A percentile compares a stretch with the other conserved stretches of the same genome.
Evolutionary conservation across 2,329 filamentous ascomycete species (phyloP).

Genomic region (Cladosporium velox): DNA sequence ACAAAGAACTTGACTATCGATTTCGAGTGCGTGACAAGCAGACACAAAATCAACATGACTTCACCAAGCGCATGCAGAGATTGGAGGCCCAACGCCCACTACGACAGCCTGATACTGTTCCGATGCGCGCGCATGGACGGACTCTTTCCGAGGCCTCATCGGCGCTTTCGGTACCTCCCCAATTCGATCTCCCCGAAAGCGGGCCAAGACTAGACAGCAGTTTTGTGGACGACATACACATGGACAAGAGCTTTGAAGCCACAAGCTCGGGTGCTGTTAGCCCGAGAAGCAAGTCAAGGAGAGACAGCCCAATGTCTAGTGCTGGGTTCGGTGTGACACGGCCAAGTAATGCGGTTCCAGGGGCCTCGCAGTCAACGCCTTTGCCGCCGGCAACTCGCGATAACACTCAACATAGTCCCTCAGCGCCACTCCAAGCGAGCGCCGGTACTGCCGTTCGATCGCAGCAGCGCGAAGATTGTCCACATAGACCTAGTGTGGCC

Average conservation of each 20-base stretch:
- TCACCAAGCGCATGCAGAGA: slow-evolving; percentile 1
- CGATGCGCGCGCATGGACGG: neutral
- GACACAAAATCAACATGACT: slow-evolving; percentile 21
- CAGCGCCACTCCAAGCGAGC: neutral
- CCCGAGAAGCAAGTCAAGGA: neutral
- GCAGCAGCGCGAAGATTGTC: neutral
- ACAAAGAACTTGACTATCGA: slow-evolving; percentile 24
- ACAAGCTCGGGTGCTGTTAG: neutral
- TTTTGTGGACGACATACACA: neutral
- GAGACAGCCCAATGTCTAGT: neutral
- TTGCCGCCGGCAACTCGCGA: neutral
- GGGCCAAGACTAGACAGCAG: neutral
- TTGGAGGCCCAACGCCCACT: neutral
- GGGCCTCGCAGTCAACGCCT: neutral
- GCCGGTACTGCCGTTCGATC: neutral
- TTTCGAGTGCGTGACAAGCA: slow-evolving; percentile 27
- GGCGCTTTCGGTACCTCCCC: neutral
- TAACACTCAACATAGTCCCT: neutral
- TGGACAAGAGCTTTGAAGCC: neutral
- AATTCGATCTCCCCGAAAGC: neutral
- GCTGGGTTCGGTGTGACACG: neutral
- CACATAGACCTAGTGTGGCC: neutral
- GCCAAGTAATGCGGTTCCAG: neutral
- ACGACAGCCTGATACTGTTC: neutral
- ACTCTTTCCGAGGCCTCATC: neutral